Evolutionary conservation across 2,329 filamentous ascomycete species (phyloP), one percentile per base, ranked within the genome.

Genomic region (Hypocrella siamensis): DNA sequence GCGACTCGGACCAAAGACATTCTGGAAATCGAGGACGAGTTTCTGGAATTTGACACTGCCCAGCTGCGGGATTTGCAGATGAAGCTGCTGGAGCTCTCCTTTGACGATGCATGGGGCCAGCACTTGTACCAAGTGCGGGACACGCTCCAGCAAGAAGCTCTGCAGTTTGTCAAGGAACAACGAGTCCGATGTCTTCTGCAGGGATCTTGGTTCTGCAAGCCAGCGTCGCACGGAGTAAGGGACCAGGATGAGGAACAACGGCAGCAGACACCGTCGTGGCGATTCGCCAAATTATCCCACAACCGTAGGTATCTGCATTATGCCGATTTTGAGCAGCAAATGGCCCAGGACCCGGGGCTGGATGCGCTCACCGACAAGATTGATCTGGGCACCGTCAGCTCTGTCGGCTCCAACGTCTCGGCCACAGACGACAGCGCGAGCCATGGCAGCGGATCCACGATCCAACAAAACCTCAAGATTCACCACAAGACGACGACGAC

Each of bases 131-230:
- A 90, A 55, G 82, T 93, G n/a, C 79, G 85, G 21, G 84, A 94
- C 33, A 84, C 93, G 52, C 66, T 96, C 28, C 80, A 83, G 43
- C 76, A 88, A 45, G 90, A 98, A 54, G 85, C 88, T 9, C 60
- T 94, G 33, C 83, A 93, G 46, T 98, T 98, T 48, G 82, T 96
- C 55, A 94, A 93, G 55, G 90, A 98, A 57, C 90, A 98, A 54
- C 75, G 90, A 24, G 81, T 96, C 38, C 71, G 90, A 33, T 94
- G 86, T 49, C 62, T 98, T 25, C 67, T 96, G 4, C 70, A 83
- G 42, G 90, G 90, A 6, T 76, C 80, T 8, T 98, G 90, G 90
- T 98, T 96, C 58, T 52, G 60, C 50, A 56, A 66, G 53, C 53
- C 67, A 5, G 46, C 55, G 9, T 51, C 59, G 31, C 54, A 46